These are phyloP conservation scores for Chlorella ohadii DNA, from an alignment of 139 green algal species.

Conservation along the genomic window DNA sequence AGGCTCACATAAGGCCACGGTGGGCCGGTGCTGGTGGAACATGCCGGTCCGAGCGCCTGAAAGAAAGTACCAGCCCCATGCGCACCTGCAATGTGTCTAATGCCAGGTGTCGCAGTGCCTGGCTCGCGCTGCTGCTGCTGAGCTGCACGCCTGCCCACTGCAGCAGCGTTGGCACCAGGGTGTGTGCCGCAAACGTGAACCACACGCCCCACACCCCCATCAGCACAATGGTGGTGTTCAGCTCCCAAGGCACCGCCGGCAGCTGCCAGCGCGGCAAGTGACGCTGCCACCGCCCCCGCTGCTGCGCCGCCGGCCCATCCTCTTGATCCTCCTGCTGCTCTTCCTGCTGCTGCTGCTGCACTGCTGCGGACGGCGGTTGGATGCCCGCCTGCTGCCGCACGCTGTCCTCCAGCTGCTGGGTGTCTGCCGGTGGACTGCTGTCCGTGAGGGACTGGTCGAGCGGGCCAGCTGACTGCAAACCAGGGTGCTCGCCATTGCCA, in stretches of 20 bases:
- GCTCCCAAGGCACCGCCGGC: conserved; percentile 24
- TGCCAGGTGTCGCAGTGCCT: conserved; percentile 75
- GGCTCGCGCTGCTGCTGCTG: conserved; percentile 36
- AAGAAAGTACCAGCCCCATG: too few relatives aligned
- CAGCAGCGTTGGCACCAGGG: conserved; percentile 69
- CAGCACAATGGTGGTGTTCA: conserved; percentile 59
- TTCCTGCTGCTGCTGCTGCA: not conserved
- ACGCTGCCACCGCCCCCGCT: not conserved
- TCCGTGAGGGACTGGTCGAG: too few relatives aligned
- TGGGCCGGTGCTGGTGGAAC: too few relatives aligned
- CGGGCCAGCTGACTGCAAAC: too few relatives aligned
- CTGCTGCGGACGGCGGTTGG: not conserved
- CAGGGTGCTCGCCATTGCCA: too few relatives aligned
- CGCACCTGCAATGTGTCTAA: conserved; percentile 73
- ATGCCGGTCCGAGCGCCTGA: too few relatives aligned
- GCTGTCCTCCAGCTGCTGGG: not conserved
- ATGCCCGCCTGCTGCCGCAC: conserved; percentile 1
- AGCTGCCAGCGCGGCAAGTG: conserved; percentile 1
- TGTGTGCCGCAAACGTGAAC: conserved; percentile 82
- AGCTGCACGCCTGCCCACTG: conserved; percentile 64
- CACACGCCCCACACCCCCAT: conserved; percentile 88
- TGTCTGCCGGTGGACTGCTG: too few relatives aligned
- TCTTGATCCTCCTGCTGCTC: not conserved
- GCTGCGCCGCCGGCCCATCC: not conserved
- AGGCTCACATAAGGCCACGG: too few relatives aligned